These are phyloP conservation scores for Collybia sordida DNA, from an alignment of 768 basidiomycete species.

Conservation along the genomic window DNA sequence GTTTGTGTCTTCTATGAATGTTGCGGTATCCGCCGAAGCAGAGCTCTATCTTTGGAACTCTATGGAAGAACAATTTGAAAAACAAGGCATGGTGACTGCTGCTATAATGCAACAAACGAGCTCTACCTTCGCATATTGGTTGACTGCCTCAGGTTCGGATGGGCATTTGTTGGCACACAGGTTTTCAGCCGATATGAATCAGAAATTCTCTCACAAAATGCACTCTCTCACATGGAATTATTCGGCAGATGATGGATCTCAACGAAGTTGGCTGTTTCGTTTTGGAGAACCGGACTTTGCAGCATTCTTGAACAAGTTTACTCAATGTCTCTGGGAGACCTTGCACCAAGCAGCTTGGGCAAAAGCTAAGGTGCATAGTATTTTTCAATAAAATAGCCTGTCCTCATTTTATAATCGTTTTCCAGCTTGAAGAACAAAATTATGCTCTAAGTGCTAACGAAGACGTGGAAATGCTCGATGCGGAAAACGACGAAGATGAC, in stretches of 20 bases:
- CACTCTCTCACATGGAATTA: conserved; percentile 90
- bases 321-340: conserved; percentile 77
- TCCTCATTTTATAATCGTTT: not conserved
- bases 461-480: conserved; percentile 88
- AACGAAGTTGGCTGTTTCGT: conserved; percentile 82
- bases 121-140: conserved; percentile 54
- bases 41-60: conserved; percentile 65
- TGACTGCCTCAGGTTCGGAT: conserved; percentile 51
- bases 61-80: conserved; percentile 45
- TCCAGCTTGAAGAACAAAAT: conserved; percentile 77
- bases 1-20: conserved; percentile 25
- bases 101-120: conserved; percentile 48
- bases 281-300: conserved; percentile 63
- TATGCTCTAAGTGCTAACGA: conserved; percentile 82
- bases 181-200: conserved; percentile 69
- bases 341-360: conserved; percentile 71
- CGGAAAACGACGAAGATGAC: conserved; percentile 70
- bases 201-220: conserved; percentile 59
- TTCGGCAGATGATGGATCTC: conserved; percentile 46
- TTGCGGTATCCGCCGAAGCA: conserved; percentile 43
- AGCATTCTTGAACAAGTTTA: conserved; percentile 61
- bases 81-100: conserved; percentile 54
- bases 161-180: conserved; percentile 59
- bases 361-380: conserved; percentile 70
- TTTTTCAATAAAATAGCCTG: not conserved